phyloP scores from a whole-genome alignment of 495 filamentous ascomycete species.

The Tuber aestivum region DNA sequence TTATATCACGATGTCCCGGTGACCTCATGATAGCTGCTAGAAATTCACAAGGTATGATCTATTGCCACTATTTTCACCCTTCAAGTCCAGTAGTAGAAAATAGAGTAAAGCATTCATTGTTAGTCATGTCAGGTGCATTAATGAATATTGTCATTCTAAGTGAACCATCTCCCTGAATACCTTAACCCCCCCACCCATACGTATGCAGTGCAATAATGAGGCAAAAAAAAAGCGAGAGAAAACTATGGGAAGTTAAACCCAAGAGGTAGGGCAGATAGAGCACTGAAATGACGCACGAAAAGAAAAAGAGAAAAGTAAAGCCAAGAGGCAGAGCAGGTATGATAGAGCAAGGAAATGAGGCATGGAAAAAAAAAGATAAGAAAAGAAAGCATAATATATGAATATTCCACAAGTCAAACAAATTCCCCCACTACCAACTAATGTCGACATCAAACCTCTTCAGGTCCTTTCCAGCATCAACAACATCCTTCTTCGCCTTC shows the following conservation, averaged over 20 bases:
- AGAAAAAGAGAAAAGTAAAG: slow-evolving; percentile 4
- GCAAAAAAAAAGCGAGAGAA: not conserved
- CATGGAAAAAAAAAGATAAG: not conserved
- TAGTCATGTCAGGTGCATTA: not conserved
- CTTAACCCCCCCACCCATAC: not conserved
- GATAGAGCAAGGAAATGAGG: no score
- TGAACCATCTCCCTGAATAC: not conserved
- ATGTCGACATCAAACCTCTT: slow-evolving; percentile 80
- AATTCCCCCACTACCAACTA: slow-evolving; percentile 25
- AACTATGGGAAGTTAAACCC: not conserved
- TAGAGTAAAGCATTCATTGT: not conserved
- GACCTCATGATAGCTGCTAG: not conserved
- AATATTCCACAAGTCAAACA: not conserved
- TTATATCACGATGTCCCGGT: not conserved
- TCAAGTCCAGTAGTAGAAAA: not conserved
- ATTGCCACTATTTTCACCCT: not conserved
- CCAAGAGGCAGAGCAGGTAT: not conserved
- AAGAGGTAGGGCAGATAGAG: no score
- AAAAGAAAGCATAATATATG: no score
- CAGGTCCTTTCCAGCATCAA: slow-evolving; percentile 88
- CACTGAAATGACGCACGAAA: no score
- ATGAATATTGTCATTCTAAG: not conserved
- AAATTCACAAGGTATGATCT: not conserved
- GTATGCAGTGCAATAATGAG: not conserved
- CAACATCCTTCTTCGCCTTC: slow-evolving; percentile 99